Conservation (phyloP, 2,329 filamentous ascomycete species). For the Aspergillus fumigatus region DNA sequence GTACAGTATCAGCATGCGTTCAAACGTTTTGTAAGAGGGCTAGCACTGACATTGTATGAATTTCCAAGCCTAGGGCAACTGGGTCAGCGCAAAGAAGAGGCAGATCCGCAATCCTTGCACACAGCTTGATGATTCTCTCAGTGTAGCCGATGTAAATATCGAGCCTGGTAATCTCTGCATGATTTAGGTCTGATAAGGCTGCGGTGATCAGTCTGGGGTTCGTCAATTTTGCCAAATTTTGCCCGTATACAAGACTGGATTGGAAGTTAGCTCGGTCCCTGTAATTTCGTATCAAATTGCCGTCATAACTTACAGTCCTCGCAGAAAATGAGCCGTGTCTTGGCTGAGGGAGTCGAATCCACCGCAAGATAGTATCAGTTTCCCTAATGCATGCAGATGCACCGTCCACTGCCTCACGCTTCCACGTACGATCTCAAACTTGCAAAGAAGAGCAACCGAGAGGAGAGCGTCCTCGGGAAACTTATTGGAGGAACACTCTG, state of each 20-base stretch:
- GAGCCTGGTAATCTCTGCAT: constrained; percentile 20
- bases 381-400: constrained; percentile 33
- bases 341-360: constrained; percentile 26
- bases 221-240: constrained; percentile 32
- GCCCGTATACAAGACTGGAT: constrained; percentile 30
- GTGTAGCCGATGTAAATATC: constrained; percentile 38
- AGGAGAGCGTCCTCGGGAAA: constrained; percentile 31
- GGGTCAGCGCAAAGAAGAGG: constrained; percentile 18
- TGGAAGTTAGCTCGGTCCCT: neutral
- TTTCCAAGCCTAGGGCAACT: constrained; percentile 20
- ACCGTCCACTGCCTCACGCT: constrained; percentile 36
- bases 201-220: constrained; percentile 22
- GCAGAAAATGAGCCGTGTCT: constrained; percentile 29
- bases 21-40: neutral
- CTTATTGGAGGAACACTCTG: constrained; percentile 9
- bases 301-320: constrained; percentile 27
- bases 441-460: constrained; percentile 34
- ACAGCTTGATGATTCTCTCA: constrained; percentile 32
- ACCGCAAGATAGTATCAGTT: constrained; percentile 29
- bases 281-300: neutral
- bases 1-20: neutral
- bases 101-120: constrained; percentile 30
- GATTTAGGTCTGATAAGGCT: constrained; percentile 16
- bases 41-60: constrained; percentile 26
- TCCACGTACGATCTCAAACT: constrained; percentile 36